phyloP scores from a whole-genome alignment of 345 rosid genomes.

The Populus deltoides region DNA sequence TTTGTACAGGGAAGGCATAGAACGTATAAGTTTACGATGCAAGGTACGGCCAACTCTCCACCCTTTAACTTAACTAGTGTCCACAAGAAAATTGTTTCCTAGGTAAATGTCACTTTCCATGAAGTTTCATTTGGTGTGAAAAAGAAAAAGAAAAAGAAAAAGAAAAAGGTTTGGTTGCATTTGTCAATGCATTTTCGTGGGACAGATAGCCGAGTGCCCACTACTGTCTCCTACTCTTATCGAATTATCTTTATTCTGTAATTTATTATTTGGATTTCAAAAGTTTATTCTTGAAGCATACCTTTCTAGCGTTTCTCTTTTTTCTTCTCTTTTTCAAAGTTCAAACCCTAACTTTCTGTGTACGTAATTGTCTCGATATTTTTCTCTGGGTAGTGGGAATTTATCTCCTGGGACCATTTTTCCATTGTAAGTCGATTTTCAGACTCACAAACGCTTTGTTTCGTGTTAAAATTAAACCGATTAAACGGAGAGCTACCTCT shows the following conservation, averaged over 20 bases:
- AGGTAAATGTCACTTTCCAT: not conserved
- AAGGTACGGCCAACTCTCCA: not conserved
- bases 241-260: not conserved
- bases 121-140: not conserved
- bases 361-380: not conserved
- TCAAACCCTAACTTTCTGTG: not conserved
- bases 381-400: not conserved
- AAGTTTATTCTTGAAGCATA: not conserved
- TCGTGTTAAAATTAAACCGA: not conserved
- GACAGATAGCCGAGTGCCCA: not conserved
- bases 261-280: not conserved
- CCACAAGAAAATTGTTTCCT: not conserved
- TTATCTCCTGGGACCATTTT: not conserved
- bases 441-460: not conserved
- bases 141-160: no score
- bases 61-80: no score
- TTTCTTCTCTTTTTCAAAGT: not conserved
- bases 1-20: not conserved
- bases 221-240: not conserved
- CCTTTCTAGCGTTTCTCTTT: rapidly evolving
- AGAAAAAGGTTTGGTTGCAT: no score
- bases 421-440: not conserved
- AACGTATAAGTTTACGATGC: not conserved
- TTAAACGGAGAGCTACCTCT: not conserved
- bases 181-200: not conserved